Evolutionary conservation across 2,329 filamentous ascomycete genomes (phyloP).

Genomic region (Cryphonectria parasitica): DNA sequence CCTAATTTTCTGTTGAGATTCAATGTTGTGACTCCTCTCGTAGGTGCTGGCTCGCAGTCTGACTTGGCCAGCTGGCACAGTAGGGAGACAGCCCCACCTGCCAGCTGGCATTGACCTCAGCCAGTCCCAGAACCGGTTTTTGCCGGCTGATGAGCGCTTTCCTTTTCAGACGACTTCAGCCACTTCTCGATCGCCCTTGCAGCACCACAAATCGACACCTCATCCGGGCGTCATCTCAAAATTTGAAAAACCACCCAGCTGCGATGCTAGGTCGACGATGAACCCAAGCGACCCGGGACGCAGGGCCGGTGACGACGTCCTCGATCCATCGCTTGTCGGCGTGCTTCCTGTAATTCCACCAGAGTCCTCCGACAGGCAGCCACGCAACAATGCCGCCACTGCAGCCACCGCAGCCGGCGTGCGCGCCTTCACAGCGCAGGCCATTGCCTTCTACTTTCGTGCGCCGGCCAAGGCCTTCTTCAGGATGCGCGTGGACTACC

Average conservation of each 20-base stretch:
- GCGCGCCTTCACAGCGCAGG: constrained; percentile 79
- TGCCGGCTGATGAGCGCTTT: neutral
- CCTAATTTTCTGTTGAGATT: too few species aligned
- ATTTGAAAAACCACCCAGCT: constrained; percentile 1
- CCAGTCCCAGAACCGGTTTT: constrained; percentile 11
- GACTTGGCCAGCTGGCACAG: neutral
- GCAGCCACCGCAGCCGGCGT: constrained; percentile 86
- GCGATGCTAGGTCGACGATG: constrained; percentile 27
- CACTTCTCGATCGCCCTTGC: neutral
- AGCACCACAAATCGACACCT: neutral
- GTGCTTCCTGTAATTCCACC: constrained; percentile 51
- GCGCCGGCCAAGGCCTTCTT: constrained; percentile 94
- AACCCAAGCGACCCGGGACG: constrained; percentile 28
- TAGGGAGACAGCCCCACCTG: neutral
- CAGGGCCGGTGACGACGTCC: constrained; percentile 19
- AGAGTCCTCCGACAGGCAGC: constrained; percentile 50
- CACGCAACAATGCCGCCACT: constrained; percentile 59
- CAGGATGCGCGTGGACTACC: constrained; percentile 84
- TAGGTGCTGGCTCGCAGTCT: neutral
- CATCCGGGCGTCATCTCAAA: neutral
- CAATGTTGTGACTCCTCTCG: too few species aligned
- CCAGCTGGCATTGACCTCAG: constrained; percentile 16
- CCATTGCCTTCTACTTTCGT: constrained; percentile 89
- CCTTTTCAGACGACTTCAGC: neutral
- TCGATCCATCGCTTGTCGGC: constrained; percentile 34